Base-by-base conservation (phyloP, 768 basidiomycete species). In the Russula compacta region DNA sequence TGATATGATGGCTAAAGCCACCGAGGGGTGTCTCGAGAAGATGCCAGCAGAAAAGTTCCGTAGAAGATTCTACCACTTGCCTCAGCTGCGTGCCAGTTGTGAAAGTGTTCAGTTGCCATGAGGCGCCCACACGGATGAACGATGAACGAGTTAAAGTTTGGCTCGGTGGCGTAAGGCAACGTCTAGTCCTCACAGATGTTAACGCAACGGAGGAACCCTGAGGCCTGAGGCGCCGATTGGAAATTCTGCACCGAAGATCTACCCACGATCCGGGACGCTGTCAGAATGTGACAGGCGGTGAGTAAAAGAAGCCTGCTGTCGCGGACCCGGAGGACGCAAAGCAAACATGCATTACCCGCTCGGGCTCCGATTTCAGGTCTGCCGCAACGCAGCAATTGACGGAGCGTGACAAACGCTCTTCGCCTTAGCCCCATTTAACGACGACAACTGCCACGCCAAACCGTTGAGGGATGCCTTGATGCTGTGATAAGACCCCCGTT, bases 1-100 rank as follows among this genome's bases (percentile, higher is more conserved):
- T 86, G 24, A 29, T 29, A 29, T 29, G 24, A 29, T 29, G 24
- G 24, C 24, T 33, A 8, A 32, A 9, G 10, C n/a, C 10, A 33
- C 33, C n/a, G 38, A 47, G 32, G 11, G 38, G 11, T 21, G n/a
- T 15, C n/a, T 15, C 1, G n/a, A 53, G 46, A 35, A 35, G 17
- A n/a, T 32, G n/a, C 11, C n/a, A 19, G 19, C 32, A 49, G 32
- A 42, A 39, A 47, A 17, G 5, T 38, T 50, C 14, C 14, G n/a
- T 33, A 42, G 42, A 40, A 35, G 40, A 19, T 35, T 2, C n/a
- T 5, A 6, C n/a, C 9, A n/a, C 39, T 38, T 36, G 17, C 2
- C 10, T 48, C 12, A 36, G n/a, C 39, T 29, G 32, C 11, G 49
- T 36, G 33, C 17, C 48, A 42, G 15, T 42, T 42, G 57, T 58